These are phyloP conservation scores for Diaporthe ampelina DNA, from an alignment of 2,329 filamentous ascomycete species.

Conservation along the genomic window DNA sequence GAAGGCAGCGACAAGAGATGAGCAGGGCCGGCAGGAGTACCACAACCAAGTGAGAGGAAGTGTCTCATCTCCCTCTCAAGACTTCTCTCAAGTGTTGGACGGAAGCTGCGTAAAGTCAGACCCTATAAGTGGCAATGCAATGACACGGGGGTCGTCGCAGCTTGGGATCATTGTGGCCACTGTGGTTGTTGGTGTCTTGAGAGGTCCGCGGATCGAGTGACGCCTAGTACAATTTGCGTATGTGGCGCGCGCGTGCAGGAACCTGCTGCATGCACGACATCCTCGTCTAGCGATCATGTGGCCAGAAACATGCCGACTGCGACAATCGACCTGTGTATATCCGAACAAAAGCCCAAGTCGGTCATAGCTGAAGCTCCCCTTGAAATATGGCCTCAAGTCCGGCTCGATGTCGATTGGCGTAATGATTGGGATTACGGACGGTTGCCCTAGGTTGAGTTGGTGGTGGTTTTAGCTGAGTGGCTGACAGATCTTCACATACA, in stretches of 20 bases:
- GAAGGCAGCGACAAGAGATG: background rate
- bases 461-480: no score
- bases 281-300: conserved; percentile 1
- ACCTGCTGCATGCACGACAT: conserved; percentile 14
- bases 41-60: no score
- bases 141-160: background rate
- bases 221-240: background rate
- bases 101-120: background rate
- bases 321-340: background rate
- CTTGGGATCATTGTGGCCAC: background rate
- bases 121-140: background rate
- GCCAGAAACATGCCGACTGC: background rate
- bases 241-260: conserved; percentile 18
- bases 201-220: background rate
- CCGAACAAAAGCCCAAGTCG: background rate
- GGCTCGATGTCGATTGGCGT: background rate
- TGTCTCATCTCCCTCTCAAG: background rate
- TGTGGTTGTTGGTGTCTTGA: background rate
- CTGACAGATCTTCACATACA: no score
- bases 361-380: background rate
- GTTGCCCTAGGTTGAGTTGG: no score
- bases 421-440: no score
- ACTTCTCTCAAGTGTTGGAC: background rate
- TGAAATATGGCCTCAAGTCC: background rate
- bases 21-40: background rate